Evolutionary conservation across 805 yeast species (phyloP).

Genomic region (Gaillardinia entomophila): DNA sequence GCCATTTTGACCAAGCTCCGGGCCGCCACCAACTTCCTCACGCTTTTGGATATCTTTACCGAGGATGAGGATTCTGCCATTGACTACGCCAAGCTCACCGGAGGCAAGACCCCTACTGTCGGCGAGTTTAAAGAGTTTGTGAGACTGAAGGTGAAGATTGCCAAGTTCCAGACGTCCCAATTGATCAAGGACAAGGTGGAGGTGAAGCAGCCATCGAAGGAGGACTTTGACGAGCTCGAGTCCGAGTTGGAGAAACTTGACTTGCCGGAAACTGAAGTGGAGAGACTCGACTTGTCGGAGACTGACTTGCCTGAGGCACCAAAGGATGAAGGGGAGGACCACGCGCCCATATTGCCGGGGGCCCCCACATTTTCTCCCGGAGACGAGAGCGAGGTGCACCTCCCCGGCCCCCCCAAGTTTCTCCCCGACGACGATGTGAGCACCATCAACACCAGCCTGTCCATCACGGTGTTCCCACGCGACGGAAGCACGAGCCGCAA

Average conservation of each 20-base stretch:
- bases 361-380: conserved; percentile 33
- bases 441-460: conserved; percentile 30
- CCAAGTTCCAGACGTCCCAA: conserved; percentile 31
- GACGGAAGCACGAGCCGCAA: conserved; percentile 1
- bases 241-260: conserved; percentile 17
- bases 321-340: conserved; percentile 1
- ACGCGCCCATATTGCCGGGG: conserved; percentile 23
- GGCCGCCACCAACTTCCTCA: conserved; percentile 52
- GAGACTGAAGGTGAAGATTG: conserved; percentile 47
- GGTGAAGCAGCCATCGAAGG: conserved; percentile 9
- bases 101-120: conserved; percentile 58
- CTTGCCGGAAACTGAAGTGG: conserved; percentile 4
- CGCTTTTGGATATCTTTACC: conserved; percentile 35
- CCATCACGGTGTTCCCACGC: conserved; percentile 32
- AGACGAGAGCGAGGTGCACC: conserved; percentile 16
- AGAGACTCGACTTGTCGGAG: not conserved
- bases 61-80: conserved; percentile 16
- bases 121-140: conserved; percentile 47
- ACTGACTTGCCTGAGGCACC: conserved; percentile 17
- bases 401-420: conserved; percentile 40
- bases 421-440: conserved; percentile 35
- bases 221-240: conserved; percentile 23
- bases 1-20: conserved; percentile 46
- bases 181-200: conserved; percentile 32
- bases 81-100: conserved; percentile 44